Base-by-base conservation (phyloP, 257 asterid species). In the Solanum tarijense region DNA sequence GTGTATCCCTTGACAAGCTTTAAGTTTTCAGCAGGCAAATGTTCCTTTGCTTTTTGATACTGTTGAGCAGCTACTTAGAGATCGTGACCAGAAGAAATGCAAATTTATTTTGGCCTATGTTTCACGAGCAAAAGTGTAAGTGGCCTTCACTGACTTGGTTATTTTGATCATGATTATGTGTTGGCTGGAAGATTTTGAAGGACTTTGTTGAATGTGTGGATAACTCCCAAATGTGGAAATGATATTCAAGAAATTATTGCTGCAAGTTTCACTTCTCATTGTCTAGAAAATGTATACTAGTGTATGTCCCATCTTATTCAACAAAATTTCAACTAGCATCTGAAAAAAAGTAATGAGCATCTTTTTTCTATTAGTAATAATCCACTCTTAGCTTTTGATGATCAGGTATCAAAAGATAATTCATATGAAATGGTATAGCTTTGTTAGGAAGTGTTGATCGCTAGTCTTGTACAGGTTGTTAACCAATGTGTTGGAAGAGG, bases 1-100 rank as follows among this genome's bases (percentile, higher is more conserved):
- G 31, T 27, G 65, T 32, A 87, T 65, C 29, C 97, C 99, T 95
- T 95, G 83, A 95, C 90, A 78, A 81, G 89, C 13, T 89, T 66
- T 92, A 96, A 93, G 99, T 93, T 97, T 96, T 92, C 99, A 96
- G 92, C 99, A 97, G 93, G 85, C 91, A 6, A 97, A 91, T 88
- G 88, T 97, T 88, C 96, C 98, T 82, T 89, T 91, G 91, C 98
- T 97, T 86, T 96, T 96, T 84, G 92, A 92, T 87, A 93, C 98
- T 7, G 98, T 95, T 87, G 90, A 89, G 87, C 90, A 89, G 92
- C 75, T 97, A 81, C 96, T 96, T 86, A 46, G 38, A 1, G 88
- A 85, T 87, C 87, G 93, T 86, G 88, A 84, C 66, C 90, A 86
- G 86, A 89, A 71, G 73, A 92, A 93, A 21, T 94, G 98, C 92